These are phyloP conservation scores for Coelastrella sp. DNA, from an alignment of 139 green algal genomes.

Conservation along the genomic window DNA sequence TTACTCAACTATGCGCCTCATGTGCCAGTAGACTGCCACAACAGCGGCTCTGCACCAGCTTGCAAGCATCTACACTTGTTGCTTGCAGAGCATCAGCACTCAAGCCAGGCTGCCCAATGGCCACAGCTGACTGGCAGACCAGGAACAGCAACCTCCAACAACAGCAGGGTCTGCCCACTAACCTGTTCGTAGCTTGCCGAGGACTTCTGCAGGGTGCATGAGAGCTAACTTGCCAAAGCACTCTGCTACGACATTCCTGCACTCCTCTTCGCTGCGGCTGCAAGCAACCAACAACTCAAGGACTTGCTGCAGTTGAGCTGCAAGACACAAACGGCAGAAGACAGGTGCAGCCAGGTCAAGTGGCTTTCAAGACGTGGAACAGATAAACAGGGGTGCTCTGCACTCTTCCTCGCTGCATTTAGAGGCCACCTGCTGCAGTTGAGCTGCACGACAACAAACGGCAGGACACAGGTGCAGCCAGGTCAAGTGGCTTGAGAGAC, in stretches of 20 bases:
- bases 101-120: no score
- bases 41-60: constrained; percentile 46
- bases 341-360: background rate
- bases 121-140: background rate
- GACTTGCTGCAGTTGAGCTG: constrained; percentile 59
- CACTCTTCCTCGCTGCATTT: background rate
- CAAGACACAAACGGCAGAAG: background rate
- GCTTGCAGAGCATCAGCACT: no score
- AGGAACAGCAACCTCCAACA: background rate
- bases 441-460: background rate
- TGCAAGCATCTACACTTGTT: background rate
- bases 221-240: constrained; percentile 91
- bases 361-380: background rate
- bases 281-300: constrained; percentile 83
- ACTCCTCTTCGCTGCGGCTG: constrained; percentile 89
- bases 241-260: constrained; percentile 90
- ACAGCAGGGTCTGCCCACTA: background rate
- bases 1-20: no score
- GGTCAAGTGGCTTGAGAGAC: background rate
- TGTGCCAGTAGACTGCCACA: constrained; percentile 16
- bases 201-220: constrained; percentile 67
- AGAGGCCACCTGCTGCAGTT: no score
- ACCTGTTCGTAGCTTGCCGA: constrained; percentile 62
- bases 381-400: background rate
- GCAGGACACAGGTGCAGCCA: background rate